Evolutionary conservation across 768 basidiomycete genomes (phyloP), one percentile per base, ranked within the genome.

Genomic region (Tubosaeta sp.): DNA sequence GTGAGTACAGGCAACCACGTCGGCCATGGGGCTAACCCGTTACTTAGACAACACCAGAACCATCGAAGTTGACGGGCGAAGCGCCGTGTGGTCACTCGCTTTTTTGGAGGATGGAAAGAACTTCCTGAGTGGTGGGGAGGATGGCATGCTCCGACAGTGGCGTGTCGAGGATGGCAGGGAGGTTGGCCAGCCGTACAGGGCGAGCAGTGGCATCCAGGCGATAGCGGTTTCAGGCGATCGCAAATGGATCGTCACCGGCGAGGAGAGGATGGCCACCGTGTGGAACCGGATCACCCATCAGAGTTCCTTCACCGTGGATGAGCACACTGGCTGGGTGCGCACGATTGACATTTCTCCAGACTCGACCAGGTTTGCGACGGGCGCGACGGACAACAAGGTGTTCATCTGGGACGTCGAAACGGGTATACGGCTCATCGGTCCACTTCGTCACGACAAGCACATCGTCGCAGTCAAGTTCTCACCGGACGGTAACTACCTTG

Each of bases 361-460:
- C 35, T 59, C 58, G 16, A 43, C 27, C 22, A 41, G 45, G 33
- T 49, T 57, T 10, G 52, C 50, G 26, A 54, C 56, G 8, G 58
- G 52, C 2, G 41, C 49, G 0, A 33, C 32, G 6, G 52, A 57
- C 29, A 45, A 46, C 38, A 43, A 7, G 13, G 52, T 34, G 13
- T 53, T 27, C 35, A 38, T 59, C 33, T 59, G 55, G 55, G 46
- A 53, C 6, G 34, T 53, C 7, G 39, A 39, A 5, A 59, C 52
- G 6, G 55, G 58, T 7, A 31, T 34, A 31, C 49, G 47, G 1
- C 46, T 59, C 17, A 32, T 49, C 10, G 58, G 58, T 14, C 58
- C 58, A 0, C 52, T 59, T 13, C 16, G 51, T 17, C 55, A 59
- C 25, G 43, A 51, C n/a, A 48, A 38, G 12, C 48, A 50, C 7